A percentile compares a stretch with the other conserved stretches of the same genome.
These are phyloP conservation scores for Umbelopsis sp. DNA, from an alignment of 192 early-diverging fungal genomes.

Conservation along the genomic window DNA sequence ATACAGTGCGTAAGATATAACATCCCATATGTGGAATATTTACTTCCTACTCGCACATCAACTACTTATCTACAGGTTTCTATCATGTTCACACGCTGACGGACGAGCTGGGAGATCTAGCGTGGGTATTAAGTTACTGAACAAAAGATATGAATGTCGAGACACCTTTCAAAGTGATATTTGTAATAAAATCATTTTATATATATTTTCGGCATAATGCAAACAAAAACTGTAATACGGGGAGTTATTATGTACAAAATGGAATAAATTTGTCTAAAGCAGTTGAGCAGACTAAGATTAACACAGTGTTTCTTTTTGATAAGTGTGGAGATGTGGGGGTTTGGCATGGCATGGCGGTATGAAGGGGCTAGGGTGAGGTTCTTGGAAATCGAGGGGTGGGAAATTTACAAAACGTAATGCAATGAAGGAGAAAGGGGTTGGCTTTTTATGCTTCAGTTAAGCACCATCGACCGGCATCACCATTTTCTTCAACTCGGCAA, in stretches of 20 bases:
- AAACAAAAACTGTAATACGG: not conserved
- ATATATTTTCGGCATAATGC: not conserved
- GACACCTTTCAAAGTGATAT: no score
- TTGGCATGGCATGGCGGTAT: no score
- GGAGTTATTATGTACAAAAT: not conserved
- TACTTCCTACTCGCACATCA: no score
- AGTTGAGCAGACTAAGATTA: constrained; percentile 1
- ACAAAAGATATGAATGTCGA: no score
- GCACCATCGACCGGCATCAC: constrained; percentile 22
- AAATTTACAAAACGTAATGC: not conserved
- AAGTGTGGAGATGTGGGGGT: not conserved
- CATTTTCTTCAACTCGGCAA: constrained; percentile 22
- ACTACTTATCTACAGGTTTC: no score
- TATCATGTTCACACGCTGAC: no score
- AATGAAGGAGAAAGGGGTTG: not conserved
- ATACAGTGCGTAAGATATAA: no score
- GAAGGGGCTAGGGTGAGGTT: not conserved
- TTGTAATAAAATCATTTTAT: no score
- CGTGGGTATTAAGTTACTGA: no score
- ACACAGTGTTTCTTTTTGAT: not conserved
- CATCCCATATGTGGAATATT: no score
- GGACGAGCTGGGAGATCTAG: no score
- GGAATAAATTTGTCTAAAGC: not conserved
- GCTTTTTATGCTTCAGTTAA: constrained; percentile 12
- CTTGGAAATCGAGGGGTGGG: not conserved